Base-by-base conservation (phyloP, 1,284 basidiomycete species). In the Sparassis latifolia region DNA sequence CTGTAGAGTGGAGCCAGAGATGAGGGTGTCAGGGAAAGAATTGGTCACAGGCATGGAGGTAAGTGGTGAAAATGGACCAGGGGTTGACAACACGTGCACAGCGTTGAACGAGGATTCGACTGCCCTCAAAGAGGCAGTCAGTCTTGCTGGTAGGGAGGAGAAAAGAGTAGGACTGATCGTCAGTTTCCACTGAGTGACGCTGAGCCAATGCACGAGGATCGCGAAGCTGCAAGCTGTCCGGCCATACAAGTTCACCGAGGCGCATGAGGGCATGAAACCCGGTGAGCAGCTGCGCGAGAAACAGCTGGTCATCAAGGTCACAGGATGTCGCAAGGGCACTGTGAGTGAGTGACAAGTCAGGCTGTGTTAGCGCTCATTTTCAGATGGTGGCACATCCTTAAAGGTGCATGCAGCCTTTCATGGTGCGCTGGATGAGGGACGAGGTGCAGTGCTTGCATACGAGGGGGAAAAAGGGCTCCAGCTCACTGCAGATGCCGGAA, bases 1-100 rank as follows among this genome's bases (percentile, higher is more conserved):
- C 62, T 28, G 45, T 40, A 4, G 10, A 31, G 3, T 39, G 40
- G n/a, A 63, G 42, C 58, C 60, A 65, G 0, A 65, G 54, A 9
- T 52, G 53, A 2, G 56, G 52, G 9, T 48, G 48, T 30, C 47
- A 51, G 0, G 48, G 49, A 42, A 63, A 62, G 10, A 4, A 38
- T 5, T 1, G 2, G 44, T 66, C 62, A 2, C 61, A 54, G 1
- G 39, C 30, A 3, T 10, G 1, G 3, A 66, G 46, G 42, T 64
- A 64, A 1, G 30, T 3, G 5, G 0, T 4, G 50, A 52, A 56
- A 6, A 38, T 1, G 2, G 10, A 0, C 20, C 44, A 6, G 3
- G 58, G 54, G 29, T 58, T 35, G 3, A 38, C 42, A 1, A 3
- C 29, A 3, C n/a, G 32, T 6, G 6, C 0, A 32, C 28, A 4